Evolutionary conservation across 75 land plant genomes (phyloP).

Genomic region (Azolla pinnata): DNA sequence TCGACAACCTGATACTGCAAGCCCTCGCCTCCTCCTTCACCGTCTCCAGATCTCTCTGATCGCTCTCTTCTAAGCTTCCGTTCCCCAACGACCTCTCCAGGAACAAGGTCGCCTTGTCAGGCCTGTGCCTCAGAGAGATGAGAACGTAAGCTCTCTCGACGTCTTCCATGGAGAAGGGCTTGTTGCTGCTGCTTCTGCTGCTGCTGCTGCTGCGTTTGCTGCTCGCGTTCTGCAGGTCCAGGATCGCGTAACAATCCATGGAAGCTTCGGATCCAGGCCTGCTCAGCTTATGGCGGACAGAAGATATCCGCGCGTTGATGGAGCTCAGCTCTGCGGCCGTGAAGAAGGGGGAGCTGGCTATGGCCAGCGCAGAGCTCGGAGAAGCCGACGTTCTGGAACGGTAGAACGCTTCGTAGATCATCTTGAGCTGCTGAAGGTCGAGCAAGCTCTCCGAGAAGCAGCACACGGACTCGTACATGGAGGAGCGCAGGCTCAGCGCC

Average conservation of each 20-base stretch:
- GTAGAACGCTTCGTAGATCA: conserved; percentile 47
- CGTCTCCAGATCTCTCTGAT: conserved; percentile 42
- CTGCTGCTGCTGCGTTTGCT: too few species aligned
- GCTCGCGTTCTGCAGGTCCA: conserved; percentile 55
- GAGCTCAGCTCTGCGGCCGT: conserved; percentile 30
- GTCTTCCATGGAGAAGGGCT: conserved; percentile 55
- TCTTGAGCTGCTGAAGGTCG: conserved; percentile 61
- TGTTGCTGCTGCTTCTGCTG: too few species aligned
- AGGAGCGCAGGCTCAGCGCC: conserved; percentile 44
- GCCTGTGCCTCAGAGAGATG: conserved; percentile 54
- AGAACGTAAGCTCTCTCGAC: conserved; percentile 53
- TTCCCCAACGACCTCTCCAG: conserved; percentile 49
- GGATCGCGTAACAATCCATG: conserved; percentile 49
- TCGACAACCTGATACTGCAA: conserved; percentile 47
- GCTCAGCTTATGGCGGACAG: conserved; percentile 31
- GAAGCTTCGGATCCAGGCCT: conserved; percentile 13
- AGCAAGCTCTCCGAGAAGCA: conserved; percentile 49
- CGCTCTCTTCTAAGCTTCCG: too few species aligned
- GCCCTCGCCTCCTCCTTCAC: conserved; percentile 49
- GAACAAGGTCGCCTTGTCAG: conserved; percentile 52
- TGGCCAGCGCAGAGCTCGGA: conserved; percentile 36
- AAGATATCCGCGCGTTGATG: conserved; percentile 31
- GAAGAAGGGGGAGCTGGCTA: conserved; percentile 33
- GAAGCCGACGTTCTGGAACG: conserved; percentile 49
- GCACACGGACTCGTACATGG: conserved; percentile 38